Percentiles rank a stretch among this genome's conserved stretches.
Evolutionary conservation across 2,329 filamentous ascomycete species (phyloP).

Genomic region (Cercospora sesami): DNA sequence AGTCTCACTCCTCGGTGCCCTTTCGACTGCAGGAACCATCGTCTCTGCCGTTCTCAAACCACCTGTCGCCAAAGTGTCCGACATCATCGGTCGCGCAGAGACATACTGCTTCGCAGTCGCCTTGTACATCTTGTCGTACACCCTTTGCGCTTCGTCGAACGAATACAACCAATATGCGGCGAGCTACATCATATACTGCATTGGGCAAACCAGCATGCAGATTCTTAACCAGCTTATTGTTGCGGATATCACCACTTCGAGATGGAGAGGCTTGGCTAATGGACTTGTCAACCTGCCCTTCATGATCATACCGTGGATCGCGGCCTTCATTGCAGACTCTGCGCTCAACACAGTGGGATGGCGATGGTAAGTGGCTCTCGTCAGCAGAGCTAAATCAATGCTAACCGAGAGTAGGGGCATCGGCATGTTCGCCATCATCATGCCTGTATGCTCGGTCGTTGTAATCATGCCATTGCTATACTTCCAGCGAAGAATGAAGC

Average conservation of each 20-base stretch:
- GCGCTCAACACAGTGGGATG: background rate
- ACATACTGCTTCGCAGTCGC: background rate
- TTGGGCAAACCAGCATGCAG: background rate
- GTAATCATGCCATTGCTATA: background rate
- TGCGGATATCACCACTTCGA: background rate
- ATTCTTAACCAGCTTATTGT: background rate
- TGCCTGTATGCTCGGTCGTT: background rate
- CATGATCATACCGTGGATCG: background rate
- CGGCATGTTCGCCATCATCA: background rate
- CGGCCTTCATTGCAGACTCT: background rate
- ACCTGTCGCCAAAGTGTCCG: background rate
- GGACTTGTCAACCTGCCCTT: background rate
- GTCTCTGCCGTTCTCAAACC: background rate
- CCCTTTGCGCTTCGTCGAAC: background rate
- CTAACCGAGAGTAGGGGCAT: background rate
- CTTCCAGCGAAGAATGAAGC: background rate
- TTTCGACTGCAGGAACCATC: background rate
- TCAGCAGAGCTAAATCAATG: background rate
- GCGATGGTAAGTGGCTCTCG: background rate
- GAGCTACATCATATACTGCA: background rate
- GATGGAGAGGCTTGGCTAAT: background rate
- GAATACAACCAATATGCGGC: background rate
- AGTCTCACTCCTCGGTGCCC: background rate
- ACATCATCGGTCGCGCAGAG: background rate
- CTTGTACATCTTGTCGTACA: background rate